Base-by-base conservation (phyloP, 305 asterid genomes). In the Fraxinus floribunda region DNA sequence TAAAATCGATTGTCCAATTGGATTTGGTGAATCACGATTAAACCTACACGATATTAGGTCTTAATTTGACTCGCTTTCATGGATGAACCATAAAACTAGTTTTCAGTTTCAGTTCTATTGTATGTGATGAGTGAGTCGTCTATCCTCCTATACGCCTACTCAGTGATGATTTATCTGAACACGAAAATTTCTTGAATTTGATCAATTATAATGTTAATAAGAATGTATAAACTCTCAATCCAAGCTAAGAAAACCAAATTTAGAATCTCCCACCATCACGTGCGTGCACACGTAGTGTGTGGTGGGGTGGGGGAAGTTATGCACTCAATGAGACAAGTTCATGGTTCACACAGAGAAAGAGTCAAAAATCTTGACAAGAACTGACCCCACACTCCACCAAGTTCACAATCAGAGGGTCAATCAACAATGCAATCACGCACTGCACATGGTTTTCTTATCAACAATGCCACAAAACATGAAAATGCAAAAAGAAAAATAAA, bases 401-500 rank as follows among this genome's bases (percentile, higher is more conserved):
- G 55, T 78, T 73, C 39, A 70, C 80, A 32, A 77, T n/a, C 84
- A 78, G 75, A 32, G 77, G 64, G 76, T 32, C 76, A 70, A 70
- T 70, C 76, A 70, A 55, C 70, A 38, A 76, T 36, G 79, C 81
- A 82, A 86, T 82, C 83, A 66, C 85, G 73, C 52, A 32, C 15
- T 71, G 82, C 68, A 78, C 68, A 86, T 83, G 79, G 79, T 80
- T 79, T 77, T 78, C 84, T 72, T 44, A 81, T 75, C 78, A 72
- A 68, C 57, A 76, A 64, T 0, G 30, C 32, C 64, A 46, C 52
- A 75, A 1, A 66, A 60, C 82, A 49, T 60, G 44, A 36, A 77
- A 8, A 11, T n/a, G 82, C 71, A 46, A n/a, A 68, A 18, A 46
- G 52, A n/a, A 78, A 77, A 46, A 46, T 46, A 78, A 62, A 62